Percentiles rank a stretch among this genome's conserved stretches.
Evolutionary conservation across 148 eudicot species (phyloP).

Genomic region (Rhododendron ferrugineum): DNA sequence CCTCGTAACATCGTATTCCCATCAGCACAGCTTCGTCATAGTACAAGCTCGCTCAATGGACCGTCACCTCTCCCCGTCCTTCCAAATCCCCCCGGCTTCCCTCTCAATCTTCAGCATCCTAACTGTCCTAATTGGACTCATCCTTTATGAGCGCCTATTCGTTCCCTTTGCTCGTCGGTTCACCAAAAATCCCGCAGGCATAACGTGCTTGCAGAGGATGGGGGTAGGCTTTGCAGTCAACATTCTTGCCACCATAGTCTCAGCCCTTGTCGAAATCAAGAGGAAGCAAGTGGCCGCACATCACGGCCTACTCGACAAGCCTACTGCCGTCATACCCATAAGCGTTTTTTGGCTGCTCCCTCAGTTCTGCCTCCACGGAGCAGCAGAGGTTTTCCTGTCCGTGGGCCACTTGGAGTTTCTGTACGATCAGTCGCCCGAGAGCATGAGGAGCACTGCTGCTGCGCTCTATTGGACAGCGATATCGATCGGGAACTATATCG

Average conservation of each 20-base stretch:
- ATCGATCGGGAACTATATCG: constrained; percentile 36
- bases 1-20: constrained; percentile 29
- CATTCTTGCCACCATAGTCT: constrained; percentile 35
- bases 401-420: constrained; percentile 54
- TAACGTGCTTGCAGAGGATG: constrained; percentile 49
- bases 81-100: constrained; percentile 56
- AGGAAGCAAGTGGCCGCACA: constrained; percentile 37
- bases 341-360: constrained; percentile 56
- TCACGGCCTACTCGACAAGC: constrained; percentile 34
- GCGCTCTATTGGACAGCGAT: constrained; percentile 43
- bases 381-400: constrained; percentile 42
- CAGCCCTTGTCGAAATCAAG: constrained; percentile 43
- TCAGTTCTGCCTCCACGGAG: constrained; percentile 38
- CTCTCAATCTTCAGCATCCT: constrained; percentile 31
- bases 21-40: constrained; percentile 38
- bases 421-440: constrained; percentile 52
- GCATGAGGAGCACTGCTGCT: constrained; percentile 8
- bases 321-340: constrained; percentile 35
- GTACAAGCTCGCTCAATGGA: constrained; percentile 52
- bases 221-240: constrained; percentile 45
- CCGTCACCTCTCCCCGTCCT: constrained; percentile 40
- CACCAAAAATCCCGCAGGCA: constrained; percentile 41
- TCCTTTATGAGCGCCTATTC: constrained; percentile 39
- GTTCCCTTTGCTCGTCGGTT: constrained; percentile 41
- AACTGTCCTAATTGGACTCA: constrained; percentile 29